A percentile compares a stretch with the other conserved stretches of the same genome.
These are phyloP conservation scores for Vanrija sp. DNA, from an alignment of 1,284 basidiomycete species.

Conservation along the genomic window DNA sequence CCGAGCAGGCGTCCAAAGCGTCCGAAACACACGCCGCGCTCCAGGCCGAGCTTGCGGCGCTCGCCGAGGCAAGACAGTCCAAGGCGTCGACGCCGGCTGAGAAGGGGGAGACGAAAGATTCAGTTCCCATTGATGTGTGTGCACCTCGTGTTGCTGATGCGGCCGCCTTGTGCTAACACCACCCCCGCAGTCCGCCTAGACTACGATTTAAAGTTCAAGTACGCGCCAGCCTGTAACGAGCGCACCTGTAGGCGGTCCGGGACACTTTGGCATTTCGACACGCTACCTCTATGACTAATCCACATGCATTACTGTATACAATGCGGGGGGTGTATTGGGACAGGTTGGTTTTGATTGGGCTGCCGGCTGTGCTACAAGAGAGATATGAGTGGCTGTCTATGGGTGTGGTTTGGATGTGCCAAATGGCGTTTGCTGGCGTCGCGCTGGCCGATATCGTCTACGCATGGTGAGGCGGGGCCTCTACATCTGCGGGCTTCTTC, in stretches of 20 bases:
- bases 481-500: too few species aligned
- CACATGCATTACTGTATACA: constrained; percentile 6
- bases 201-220: constrained; percentile 6
- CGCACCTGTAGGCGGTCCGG: too few species aligned
- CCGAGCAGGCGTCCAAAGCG: too few species aligned
- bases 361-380: neutral
- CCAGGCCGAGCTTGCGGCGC: constrained; percentile 7
- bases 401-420: neutral
- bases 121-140: constrained; percentile 8
- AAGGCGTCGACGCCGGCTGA: too few species aligned
- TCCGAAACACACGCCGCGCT: constrained; percentile 6
- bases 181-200: neutral
- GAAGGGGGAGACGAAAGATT: too few species aligned
- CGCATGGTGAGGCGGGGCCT: too few species aligned
- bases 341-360: too few species aligned
- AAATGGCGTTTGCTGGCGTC: neutral
- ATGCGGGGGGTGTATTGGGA: too few species aligned
- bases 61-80: too few species aligned
- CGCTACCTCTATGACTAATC: neutral
- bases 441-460: too few species aligned
- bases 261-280: neutral
- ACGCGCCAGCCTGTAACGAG: constrained; percentile 7
- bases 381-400: neutral
- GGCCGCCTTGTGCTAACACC: neutral
- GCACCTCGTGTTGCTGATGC: neutral